Conservation (phyloP, 2,329 filamentous ascomycete species). For the Endothia cerciana region DNA sequence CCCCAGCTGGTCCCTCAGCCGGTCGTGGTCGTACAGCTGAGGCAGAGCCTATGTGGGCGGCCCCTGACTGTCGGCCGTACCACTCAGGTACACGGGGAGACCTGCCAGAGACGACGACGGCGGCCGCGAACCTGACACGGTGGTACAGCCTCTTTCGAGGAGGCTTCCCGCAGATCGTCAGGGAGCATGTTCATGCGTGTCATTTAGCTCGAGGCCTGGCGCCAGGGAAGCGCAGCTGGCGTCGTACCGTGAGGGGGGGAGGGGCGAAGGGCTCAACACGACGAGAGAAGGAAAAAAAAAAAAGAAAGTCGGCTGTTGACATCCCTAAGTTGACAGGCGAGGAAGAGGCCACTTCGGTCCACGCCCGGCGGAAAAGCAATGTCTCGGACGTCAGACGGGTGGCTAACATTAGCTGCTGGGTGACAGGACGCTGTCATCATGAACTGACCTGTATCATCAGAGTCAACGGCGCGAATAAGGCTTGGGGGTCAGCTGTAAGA, state of each 20-base stretch:
- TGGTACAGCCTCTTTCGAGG: background rate
- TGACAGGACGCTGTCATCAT: background rate
- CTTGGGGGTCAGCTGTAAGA: too few species aligned
- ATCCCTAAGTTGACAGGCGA: too few species aligned
- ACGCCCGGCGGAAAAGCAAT: background rate
- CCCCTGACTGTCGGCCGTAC: background rate
- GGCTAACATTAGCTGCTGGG: background rate
- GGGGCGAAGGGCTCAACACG: background rate
- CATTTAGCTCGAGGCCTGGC: background rate
- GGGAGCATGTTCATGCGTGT: background rate
- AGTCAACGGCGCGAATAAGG: too few species aligned
- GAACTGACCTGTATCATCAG: background rate
- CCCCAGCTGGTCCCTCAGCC: background rate
- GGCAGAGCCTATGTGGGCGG: constrained; percentile 2
- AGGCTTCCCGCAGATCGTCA: background rate
- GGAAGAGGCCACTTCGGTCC: too few species aligned
- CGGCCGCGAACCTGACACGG: background rate
- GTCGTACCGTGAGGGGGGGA: too few species aligned
- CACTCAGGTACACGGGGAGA: background rate
- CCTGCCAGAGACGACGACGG: background rate
- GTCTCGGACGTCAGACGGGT: background rate
- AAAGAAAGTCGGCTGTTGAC: background rate
- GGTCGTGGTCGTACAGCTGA: background rate
- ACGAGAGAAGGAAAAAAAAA: background rate
- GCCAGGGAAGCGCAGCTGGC: constrained; percentile 18